These are phyloP conservation scores for Magnaporthales sp. DNA, from an alignment of 2,329 filamentous ascomycete species.

Conservation along the genomic window DNA sequence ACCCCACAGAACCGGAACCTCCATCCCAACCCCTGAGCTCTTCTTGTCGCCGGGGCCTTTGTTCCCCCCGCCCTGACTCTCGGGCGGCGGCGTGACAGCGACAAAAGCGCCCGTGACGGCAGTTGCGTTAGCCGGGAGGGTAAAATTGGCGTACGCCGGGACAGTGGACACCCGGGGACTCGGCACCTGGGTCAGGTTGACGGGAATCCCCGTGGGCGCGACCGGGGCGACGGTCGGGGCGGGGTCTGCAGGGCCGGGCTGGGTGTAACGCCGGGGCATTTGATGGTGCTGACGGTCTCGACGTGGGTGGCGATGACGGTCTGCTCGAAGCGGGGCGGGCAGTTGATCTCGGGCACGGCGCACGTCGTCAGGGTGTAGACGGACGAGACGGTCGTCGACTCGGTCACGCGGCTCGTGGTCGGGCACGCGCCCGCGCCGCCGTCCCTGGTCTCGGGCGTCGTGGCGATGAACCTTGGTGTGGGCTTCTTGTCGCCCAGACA, in stretches of 20 bases:
- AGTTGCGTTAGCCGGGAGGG: conserved; percentile 7
- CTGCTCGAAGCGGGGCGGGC: conserved; percentile 9
- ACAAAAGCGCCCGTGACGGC: neutral
- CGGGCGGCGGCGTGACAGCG: neutral
- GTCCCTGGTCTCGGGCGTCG: neutral
- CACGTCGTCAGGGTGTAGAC: conserved; percentile 10
- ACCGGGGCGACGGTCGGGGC: conserved; percentile 5
- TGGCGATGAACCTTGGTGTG: neutral
- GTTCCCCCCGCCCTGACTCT: neutral
- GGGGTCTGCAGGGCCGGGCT: neutral
- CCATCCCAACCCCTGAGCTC: neutral
- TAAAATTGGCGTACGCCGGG: conserved; percentile 5
- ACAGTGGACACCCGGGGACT: conserved; percentile 1
- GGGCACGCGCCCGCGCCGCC: neutral
- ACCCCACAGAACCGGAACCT: neutral
- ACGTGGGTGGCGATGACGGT: conserved; percentile 8
- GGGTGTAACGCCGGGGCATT: conserved; percentile 5
- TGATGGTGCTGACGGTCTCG: conserved; percentile 7
- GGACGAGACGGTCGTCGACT: conserved; percentile 6
- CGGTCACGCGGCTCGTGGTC: conserved; percentile 5
- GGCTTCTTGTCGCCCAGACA: conserved; percentile 7
- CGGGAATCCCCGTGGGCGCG: conserved; percentile 5
- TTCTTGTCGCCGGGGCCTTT: neutral
- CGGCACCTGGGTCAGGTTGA: conserved; percentile 5
- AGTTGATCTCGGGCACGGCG: conserved; percentile 10